A percentile compares a stretch with the other conserved stretches of the same genome.
phyloP scores from a whole-genome alignment of 768 basidiomycete species.

The Phlebiopsis gigantea region DNA sequence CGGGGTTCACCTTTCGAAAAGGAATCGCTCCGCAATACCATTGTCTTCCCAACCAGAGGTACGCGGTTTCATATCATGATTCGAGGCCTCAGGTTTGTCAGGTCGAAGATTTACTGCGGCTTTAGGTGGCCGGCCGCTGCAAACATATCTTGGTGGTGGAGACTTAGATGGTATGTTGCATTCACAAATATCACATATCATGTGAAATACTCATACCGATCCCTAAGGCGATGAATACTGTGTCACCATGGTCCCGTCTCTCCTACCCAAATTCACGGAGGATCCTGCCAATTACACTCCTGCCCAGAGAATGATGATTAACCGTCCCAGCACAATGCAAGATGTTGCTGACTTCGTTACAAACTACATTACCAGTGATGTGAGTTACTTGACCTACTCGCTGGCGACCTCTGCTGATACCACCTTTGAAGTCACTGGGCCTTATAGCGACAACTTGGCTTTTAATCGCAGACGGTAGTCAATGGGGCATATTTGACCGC shows the following conservation, averaged over 20 bases:
- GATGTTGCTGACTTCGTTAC: constrained; percentile 67
- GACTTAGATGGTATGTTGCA: constrained; percentile 64
- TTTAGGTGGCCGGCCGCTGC: constrained; percentile 53
- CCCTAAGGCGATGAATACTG: constrained; percentile 18
- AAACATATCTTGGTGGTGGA: constrained; percentile 61
- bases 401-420: not conserved
- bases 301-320: constrained; percentile 39
- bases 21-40: constrained; percentile 50
- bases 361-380: constrained; percentile 64
- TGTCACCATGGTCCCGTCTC: constrained; percentile 16
- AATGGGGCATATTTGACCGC: constrained; percentile 38
- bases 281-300: constrained; percentile 46
- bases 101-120: not conserved
- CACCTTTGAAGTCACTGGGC: constrained; percentile 42
- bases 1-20: constrained; percentile 43
- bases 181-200: too few species aligned
- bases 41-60: constrained; percentile 63
- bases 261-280: constrained; percentile 22
- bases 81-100: not conserved
- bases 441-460: constrained; percentile 61
- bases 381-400: constrained; percentile 25
- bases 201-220: not conserved
- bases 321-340: constrained; percentile 46
- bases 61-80: constrained; percentile 18
- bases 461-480: constrained; percentile 55